Evolutionary conservation across 176 grass and related monocot species (phyloP), one percentile per base, ranked within the genome.

Genomic region (Canna indica): DNA sequence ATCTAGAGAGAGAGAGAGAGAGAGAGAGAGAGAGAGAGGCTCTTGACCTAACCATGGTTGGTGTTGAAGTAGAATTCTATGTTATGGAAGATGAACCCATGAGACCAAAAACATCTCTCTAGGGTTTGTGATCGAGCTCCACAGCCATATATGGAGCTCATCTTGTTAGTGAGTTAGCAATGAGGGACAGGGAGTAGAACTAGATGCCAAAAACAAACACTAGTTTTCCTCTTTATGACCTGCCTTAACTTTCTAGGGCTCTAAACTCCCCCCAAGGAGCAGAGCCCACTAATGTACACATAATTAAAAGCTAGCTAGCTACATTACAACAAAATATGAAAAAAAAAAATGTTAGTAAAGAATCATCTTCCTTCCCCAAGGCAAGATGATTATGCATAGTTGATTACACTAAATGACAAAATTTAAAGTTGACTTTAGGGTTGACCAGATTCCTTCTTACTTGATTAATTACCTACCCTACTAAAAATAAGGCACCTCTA

Each of bases 191-290:
- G 36, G 25, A 36, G 53, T 20, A 73, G 71, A 73, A 54, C 54
- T 52, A 60, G 10, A 42, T 73, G 71, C 54, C 52, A 73, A 73
- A 73, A 73, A 73, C 54, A 73, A 73, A 73, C 71, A 73, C 52
- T 61, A 22, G 54, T 54, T 42, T 35, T 59, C 53, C 71, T 73
- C 52, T 41, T 20, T 57, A 25, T 36, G 34, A 28, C 71, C 52
- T 29, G 36, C 52, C 56, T 45, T 26, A 44, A 44, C 13, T 38
- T 0, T 10, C 8, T 59, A 18, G 33, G 33, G 71, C 54, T 42
- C 33, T 3, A 52, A 35, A 4, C 41, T 44, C 69, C 7, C 68
- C 31, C 36, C 71, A 24, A 3, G 36, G 71, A 73, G 71, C 33
- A n/a, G 29, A 30, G 35, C 53, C 53, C 71, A 27, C 52, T 59